phyloP scores from a whole-genome alignment of 208 protist genomes.

The Leishmania turanica region DNA sequence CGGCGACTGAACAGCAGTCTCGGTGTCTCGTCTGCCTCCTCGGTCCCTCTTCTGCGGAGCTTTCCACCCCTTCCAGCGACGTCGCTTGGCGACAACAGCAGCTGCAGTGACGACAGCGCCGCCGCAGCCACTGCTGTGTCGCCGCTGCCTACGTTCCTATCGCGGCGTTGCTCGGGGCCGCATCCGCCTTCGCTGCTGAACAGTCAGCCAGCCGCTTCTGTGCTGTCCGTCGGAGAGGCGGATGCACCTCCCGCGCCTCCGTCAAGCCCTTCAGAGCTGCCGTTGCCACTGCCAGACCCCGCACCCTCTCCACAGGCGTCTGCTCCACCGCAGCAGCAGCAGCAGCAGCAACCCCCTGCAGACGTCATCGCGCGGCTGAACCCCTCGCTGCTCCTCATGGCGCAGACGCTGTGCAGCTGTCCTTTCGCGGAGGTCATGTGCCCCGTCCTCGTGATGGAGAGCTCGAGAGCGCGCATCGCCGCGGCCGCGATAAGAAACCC shows the following conservation, averaged over 20 bases:
- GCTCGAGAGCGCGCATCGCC: background rate
- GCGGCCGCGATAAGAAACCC: background rate
- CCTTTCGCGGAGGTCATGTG: constrained; percentile 30
- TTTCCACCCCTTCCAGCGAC: background rate
- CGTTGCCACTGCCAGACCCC: background rate
- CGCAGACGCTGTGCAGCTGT: constrained; percentile 18
- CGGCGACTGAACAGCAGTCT: background rate
- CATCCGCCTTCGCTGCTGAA: background rate
- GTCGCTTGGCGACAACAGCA: background rate
- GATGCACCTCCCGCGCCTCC: background rate
- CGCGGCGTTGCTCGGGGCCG: background rate
- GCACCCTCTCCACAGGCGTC: background rate
- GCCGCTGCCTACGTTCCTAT: background rate
- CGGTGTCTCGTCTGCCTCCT: background rate
- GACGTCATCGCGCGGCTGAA: constrained; percentile 25
- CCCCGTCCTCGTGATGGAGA: constrained; percentile 21
- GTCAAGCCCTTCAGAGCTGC: background rate
- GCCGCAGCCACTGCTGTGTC: background rate
- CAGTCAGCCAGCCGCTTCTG: background rate
- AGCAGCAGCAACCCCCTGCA: constrained; percentile 1
- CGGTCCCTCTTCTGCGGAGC: background rate
- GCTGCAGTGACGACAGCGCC: background rate
- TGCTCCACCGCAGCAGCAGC: background rate
- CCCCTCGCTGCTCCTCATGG: constrained; percentile 26
- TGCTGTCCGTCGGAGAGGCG: background rate